Evolutionary conservation across 2,329 filamentous ascomycete species (phyloP), one percentile per base, ranked within the genome.

Genomic region (Oidium heveae): DNA sequence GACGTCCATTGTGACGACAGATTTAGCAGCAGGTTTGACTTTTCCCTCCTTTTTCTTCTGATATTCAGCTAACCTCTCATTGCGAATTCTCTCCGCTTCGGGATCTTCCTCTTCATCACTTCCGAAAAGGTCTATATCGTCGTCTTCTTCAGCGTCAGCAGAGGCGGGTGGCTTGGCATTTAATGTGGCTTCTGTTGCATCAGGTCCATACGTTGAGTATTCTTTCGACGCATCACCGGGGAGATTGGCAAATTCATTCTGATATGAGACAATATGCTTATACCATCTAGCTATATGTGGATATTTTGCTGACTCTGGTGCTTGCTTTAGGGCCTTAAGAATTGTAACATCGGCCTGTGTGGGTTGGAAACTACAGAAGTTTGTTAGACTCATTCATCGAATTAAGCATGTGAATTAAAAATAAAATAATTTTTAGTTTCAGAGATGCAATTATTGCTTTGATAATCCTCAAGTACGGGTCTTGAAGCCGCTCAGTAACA

Each of bases 241-340:
- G 54, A 98, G 84, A 61, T 80, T 84, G 65, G 83, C 75, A 75
- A 96, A 96, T 71, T 96, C 89, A 63, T 83, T 76, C 77, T 93
- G 82, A 74, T 85, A 94, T 64, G 84, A 84, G 69, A 84, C 79
- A 68, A 95, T 86, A 80, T 98, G 89, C 80, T 93, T 94, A 81
- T 94, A 95, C 91, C 91, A 98, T 71, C 91, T 84, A 68, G 86
- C 86, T 67, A 84, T 87, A 74, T 94, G 76, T 66, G 89, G 87
- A 80, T 84, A 94, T 76, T 94, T 94, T 70, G 76, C 74, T 65
- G 83, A 77, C 63, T 83, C 80, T 64, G 91, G 91, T 57, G 79
- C 71, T 63, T 75, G 71, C 66, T 75, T 80, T 69, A 95, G 71
- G 66, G 84, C 84, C 80, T 96, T 94, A 84, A 84, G 96, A 73